Conservation (phyloP, 2,329 filamentous ascomycete genomes). For the Sporothrix mexicana region DNA sequence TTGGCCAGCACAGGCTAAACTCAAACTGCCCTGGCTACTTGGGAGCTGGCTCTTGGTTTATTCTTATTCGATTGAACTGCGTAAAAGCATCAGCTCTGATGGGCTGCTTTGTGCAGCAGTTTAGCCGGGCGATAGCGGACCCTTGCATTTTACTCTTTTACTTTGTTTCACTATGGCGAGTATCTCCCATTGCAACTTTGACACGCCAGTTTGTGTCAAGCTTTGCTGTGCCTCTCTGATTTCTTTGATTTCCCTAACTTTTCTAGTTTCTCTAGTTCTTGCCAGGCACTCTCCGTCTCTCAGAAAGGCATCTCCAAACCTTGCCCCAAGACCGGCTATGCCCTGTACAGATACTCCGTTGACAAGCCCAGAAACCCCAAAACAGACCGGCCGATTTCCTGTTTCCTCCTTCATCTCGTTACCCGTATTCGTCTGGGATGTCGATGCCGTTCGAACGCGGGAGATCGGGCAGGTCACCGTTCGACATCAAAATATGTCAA, state of each 20-base stretch:
- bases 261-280: neutral
- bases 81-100: constrained; percentile 28
- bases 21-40: neutral
- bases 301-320: too few relatives aligned
- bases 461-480: neutral
- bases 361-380: neutral
- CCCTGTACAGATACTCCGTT: constrained; percentile 12
- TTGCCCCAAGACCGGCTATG: constrained; percentile 10
- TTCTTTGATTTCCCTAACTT: neutral
- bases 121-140: constrained; percentile 13
- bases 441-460: neutral
- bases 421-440: constrained; percentile 1
- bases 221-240: neutral
- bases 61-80: constrained; percentile 29
- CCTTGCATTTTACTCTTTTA: neutral
- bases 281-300: neutral
- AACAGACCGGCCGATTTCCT: neutral
- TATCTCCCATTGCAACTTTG: constrained; percentile 18
- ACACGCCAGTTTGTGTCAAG: constrained; percentile 32
- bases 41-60: neutral
- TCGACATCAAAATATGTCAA: neutral
- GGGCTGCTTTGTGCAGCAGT: constrained; percentile 9
- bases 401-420: neutral
- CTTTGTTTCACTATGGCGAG: neutral
- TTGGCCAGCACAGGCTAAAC: neutral